These are phyloP conservation scores for Leptographium flavum DNA, from an alignment of 2,329 filamentous ascomycete genomes.

Conservation along the genomic window DNA sequence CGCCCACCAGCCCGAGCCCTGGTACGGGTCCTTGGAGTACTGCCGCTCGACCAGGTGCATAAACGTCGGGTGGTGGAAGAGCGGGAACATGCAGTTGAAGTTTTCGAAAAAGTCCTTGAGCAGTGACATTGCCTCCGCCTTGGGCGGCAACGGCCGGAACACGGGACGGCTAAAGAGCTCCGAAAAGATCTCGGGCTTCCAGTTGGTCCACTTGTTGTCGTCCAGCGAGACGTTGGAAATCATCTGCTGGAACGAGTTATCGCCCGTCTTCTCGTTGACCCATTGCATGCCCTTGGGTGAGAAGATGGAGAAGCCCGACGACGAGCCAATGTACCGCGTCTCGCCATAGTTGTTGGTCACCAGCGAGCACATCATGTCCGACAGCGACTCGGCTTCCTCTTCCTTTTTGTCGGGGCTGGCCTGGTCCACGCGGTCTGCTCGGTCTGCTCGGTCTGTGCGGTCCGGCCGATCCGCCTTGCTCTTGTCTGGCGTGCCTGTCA, in stretches of 20 bases:
- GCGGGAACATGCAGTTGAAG: slow-evolving; percentile 97
- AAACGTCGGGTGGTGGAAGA: slow-evolving; percentile 96
- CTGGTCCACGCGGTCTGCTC: slow-evolving; percentile 7
- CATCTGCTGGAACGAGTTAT: slow-evolving; percentile 87
- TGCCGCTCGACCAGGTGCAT: slow-evolving; percentile 94
- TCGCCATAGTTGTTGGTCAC: slow-evolving; percentile 92
- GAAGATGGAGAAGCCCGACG: slow-evolving; percentile 96
- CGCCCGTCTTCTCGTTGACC: slow-evolving; percentile 97
- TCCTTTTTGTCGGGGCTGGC: slow-evolving; percentile 35
- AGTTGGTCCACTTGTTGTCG: slow-evolving; percentile 91
- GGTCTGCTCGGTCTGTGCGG: neutral
- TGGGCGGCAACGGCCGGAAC: slow-evolving; percentile 70
- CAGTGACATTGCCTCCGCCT: slow-evolving; percentile 74
- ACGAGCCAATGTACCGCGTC: slow-evolving; percentile 91
- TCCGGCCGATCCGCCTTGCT: neutral
- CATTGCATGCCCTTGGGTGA: slow-evolving; percentile 96
- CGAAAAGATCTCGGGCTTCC: slow-evolving; percentile 94
- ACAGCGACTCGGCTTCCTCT: slow-evolving; percentile 71
- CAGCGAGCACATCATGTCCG: slow-evolving; percentile 97
- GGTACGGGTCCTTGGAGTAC: slow-evolving; percentile 83
- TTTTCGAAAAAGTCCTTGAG: slow-evolving; percentile 94
- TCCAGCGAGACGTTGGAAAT: slow-evolving; percentile 83
- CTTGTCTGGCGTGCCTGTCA: neutral
- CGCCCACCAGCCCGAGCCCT: slow-evolving; percentile 96
- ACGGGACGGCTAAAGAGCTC: slow-evolving; percentile 79